Conservation (phyloP, 345 rosid species). For the Brassica nigra region DNA sequence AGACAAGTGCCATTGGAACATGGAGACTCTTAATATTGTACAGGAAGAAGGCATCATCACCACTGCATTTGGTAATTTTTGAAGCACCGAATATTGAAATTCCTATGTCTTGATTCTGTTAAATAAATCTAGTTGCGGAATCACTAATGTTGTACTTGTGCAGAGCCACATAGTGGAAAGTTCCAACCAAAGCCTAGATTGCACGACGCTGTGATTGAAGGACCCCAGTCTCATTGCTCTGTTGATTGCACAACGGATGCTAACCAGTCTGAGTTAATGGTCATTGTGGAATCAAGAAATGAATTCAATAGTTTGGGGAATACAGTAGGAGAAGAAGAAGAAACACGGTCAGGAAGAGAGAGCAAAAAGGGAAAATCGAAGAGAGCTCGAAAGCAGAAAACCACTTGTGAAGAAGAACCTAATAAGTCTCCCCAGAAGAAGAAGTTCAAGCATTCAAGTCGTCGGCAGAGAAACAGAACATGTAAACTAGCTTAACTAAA, state of each 20-base stretch:
- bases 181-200: slow-evolving; percentile 51
- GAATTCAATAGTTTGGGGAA: neutral
- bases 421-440: slow-evolving; percentile 55
- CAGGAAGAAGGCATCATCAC: slow-evolving; percentile 41
- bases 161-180: slow-evolving; percentile 47
- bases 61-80: slow-evolving; percentile 31
- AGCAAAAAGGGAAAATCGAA: slow-evolving; percentile 11
- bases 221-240: slow-evolving; percentile 38
- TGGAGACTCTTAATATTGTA: slow-evolving; percentile 47
- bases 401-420: slow-evolving; percentile 44
- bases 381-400: slow-evolving; percentile 45
- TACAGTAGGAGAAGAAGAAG: slow-evolving; percentile 30
- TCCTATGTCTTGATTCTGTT: neutral
- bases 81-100: neutral
- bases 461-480: slow-evolving; percentile 57
- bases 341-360: slow-evolving; percentile 33
- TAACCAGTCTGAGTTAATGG: slow-evolving; percentile 28
- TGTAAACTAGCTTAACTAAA: slow-evolving; percentile 37
- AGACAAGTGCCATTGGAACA: slow-evolving; percentile 38
- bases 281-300: slow-evolving; percentile 26
- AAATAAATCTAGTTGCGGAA: neutral
- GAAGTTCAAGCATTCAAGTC: slow-evolving; percentile 77
- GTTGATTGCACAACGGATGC: slow-evolving; percentile 38
- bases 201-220: slow-evolving; percentile 41
- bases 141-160: neutral